These are phyloP conservation scores for Draba incana DNA, from an alignment of 345 rosid species.

Conservation along the genomic window DNA sequence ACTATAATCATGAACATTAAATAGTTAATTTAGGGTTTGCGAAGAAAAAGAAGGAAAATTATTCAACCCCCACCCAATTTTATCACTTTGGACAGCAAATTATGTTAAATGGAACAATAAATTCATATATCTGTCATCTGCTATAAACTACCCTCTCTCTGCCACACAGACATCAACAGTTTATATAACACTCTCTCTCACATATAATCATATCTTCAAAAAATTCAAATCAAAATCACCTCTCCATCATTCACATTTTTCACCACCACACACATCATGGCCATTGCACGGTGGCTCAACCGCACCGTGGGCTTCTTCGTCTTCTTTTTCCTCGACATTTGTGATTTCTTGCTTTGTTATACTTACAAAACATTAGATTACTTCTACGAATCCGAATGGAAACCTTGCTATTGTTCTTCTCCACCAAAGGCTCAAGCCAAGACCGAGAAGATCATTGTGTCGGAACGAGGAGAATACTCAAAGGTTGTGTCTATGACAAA, in stretches of 20 bases:
- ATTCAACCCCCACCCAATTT: conserved; percentile 44
- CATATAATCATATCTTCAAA: neutral
- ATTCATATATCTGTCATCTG: conserved; percentile 40
- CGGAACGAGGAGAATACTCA: conserved; percentile 69
- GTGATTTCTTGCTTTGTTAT: conserved; percentile 40
- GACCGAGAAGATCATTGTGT: conserved; percentile 67
- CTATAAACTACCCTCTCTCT: conserved; percentile 28
- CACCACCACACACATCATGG: conserved; percentile 38
- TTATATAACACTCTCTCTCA: conserved; percentile 27
- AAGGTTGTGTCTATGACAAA: conserved; percentile 67
- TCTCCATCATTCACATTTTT: neutral
- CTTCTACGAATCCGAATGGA: conserved; percentile 40
- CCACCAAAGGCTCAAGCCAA: conserved; percentile 41
- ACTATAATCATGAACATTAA: conserved; percentile 6
- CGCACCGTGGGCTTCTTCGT: conserved; percentile 40
- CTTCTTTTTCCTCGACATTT: conserved; percentile 41
- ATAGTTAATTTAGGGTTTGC: conserved; percentile 29
- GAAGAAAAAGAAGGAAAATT: neutral
- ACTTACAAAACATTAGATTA: conserved; percentile 40
- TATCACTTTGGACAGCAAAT: conserved; percentile 40
- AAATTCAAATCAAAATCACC: conserved; percentile 24
- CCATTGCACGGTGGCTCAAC: conserved; percentile 40
- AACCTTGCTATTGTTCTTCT: conserved; percentile 40
- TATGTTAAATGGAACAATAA: conserved; percentile 43
- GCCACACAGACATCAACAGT: neutral